Evolutionary conservation across 768 basidiomycete genomes (phyloP), one percentile per base, ranked within the genome.

Genomic region (Punctularia strigosozonata): DNA sequence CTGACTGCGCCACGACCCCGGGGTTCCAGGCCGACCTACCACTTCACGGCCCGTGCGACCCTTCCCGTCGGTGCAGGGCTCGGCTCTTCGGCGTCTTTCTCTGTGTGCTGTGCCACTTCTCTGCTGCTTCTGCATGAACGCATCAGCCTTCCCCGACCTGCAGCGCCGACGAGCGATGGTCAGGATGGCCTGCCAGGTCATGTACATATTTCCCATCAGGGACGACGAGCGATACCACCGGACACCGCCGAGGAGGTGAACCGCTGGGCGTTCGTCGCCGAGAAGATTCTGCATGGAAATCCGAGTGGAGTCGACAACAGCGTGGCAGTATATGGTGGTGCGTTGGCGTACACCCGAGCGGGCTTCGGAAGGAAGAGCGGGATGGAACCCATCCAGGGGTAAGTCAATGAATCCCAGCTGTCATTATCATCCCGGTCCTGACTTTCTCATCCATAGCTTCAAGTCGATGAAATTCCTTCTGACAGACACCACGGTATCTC

Each of bases 241-340:
- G 53, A 58, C 8, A 61, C 77, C 22, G 85, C 88, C 4, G 81
- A 91, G 46, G 68, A 80, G 46, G 79, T 92, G 47, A 97, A 99
- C 58, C 68, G 70, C 34, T 97, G 90, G 79, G 90, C 95, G 15
- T 98, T 95, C 60, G 65, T 97, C 37, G 73, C 82, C 8, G 95
- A 99, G 64, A 98, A 98, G 60, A 82, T 99, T 30, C 63, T 97
- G 37, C 95, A 99, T 55, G 95, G 95, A 1, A 98, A 85, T 51
- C 95, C 95, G 3, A 94, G 89, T 50, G 95, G 95, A 6, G 85
- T 99, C 18, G 95, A 99, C 57, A 98, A 99, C 57, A 85, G 91
- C 15, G 88, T 97, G 25, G 73, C 86, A 13, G 84, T 90, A 1
- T 85, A 80, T 52, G 95, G 95, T 15, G 94, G 94, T 35, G 95